phyloP scores from a whole-genome alignment of 2,329 filamentous ascomycete species.

The Penicillium hordei region DNA sequence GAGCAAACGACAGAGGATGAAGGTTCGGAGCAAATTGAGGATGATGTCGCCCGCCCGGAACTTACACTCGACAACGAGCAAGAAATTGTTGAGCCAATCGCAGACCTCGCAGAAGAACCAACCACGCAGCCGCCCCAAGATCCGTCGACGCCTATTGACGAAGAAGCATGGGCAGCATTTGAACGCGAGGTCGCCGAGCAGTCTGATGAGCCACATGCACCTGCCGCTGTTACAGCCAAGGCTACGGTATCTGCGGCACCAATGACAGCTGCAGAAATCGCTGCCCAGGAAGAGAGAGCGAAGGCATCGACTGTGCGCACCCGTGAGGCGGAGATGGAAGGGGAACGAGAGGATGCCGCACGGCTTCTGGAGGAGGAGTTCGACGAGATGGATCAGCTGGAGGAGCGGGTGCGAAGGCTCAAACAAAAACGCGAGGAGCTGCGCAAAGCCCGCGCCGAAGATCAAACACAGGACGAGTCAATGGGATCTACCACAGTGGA shows the following conservation, averaged over 20 bases:
- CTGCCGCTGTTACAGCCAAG: constrained; percentile 38
- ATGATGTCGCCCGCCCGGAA: constrained; percentile 28
- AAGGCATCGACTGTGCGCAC: constrained; percentile 41
- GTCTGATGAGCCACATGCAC: constrained; percentile 34
- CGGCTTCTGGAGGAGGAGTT: constrained; percentile 74
- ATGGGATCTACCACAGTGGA: constrained; percentile 28
- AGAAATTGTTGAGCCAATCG: constrained; percentile 7
- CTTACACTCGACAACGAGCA: constrained; percentile 19
- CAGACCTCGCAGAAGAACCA: constrained; percentile 9
- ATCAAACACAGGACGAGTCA: constrained; percentile 28
- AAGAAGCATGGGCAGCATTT: constrained; percentile 84
- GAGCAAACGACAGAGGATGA: constrained; percentile 29
- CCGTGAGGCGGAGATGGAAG: constrained; percentile 59
- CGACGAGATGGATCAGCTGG: constrained; percentile 78
- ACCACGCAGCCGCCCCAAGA: constrained; percentile 12
- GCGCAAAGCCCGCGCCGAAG: constrained; percentile 43
- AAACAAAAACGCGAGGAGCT: constrained; percentile 71
- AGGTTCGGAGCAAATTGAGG: constrained; percentile 28
- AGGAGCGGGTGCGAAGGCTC: constrained; percentile 66
- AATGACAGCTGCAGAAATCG: constrained; percentile 63
- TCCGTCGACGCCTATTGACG: constrained; percentile 53
- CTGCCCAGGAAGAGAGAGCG: constrained; percentile 53
- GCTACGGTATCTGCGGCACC: constrained; percentile 69
- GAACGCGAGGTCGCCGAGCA: constrained; percentile 71
- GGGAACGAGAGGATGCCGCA: constrained; percentile 73